phyloP scores from a whole-genome alignment of 306 rosid genomes.

The Cucurbita ficifolia region DNA sequence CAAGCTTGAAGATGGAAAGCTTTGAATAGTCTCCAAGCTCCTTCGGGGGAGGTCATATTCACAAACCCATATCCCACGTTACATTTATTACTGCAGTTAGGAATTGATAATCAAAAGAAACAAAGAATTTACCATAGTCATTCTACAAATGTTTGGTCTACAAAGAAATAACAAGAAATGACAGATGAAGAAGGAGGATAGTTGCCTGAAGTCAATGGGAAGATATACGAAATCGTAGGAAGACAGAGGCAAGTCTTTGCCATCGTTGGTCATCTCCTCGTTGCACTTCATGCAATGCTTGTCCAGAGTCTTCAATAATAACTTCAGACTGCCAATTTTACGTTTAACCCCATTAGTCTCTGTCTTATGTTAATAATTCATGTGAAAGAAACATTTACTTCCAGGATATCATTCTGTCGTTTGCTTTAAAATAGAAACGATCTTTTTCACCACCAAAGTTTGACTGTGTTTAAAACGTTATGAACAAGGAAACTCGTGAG shows the following conservation, averaged over 20 bases:
- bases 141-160: neutral
- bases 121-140: neutral
- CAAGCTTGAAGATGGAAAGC: slow-evolving; percentile 78
- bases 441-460: neutral
- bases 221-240: slow-evolving; percentile 81
- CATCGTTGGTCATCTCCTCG: slow-evolving; percentile 25
- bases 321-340: slow-evolving; percentile 47
- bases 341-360: neutral
- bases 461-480: neutral
- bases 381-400: neutral
- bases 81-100: slow-evolving; percentile 59
- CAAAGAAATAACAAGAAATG: neutral
- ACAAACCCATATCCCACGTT: slow-evolving; percentile 97
- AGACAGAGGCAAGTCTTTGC: slow-evolving; percentile 34
- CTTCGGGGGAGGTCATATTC: slow-evolving; percentile 83
- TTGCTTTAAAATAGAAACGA: neutral
- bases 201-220: slow-evolving; percentile 85
- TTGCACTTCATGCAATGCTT: slow-evolving; percentile 85
- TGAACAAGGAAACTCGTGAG: neutral
- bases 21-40: slow-evolving; percentile 63
- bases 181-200: neutral
- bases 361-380: neutral
- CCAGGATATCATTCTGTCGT: neutral
- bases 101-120: neutral
- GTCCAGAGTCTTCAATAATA: slow-evolving; percentile 75